Percentiles rank a stretch among this genome's conserved stretches.
Conservation (phyloP, 75 land plant species). For the Azolla pinnata region DNA sequence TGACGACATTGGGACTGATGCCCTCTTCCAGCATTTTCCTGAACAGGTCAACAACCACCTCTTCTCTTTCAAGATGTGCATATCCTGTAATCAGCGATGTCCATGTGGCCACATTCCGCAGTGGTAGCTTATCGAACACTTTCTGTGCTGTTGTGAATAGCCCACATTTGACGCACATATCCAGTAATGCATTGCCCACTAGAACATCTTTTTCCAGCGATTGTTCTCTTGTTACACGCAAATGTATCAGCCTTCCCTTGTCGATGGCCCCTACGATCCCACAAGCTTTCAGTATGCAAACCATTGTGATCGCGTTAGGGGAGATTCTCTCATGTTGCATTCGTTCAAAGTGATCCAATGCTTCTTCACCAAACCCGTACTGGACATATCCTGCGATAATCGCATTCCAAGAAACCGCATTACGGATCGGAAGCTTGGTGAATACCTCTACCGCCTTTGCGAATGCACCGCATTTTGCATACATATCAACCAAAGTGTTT, state of each 20-base stretch:
- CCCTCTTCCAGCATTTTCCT: conserved; percentile 12
- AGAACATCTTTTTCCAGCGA: conserved; percentile 19
- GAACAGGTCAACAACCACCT: conserved; percentile 8
- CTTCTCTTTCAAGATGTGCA: conserved; percentile 15
- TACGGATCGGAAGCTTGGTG: not conserved
- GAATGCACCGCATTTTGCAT: no score
- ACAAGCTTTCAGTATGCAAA: not conserved
- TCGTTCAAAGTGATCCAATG: not conserved
- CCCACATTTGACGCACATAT: conserved; percentile 48
- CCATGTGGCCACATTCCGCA: conserved; percentile 20
- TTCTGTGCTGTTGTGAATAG: conserved; percentile 8
- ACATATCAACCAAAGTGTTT: no score
- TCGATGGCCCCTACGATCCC: conserved; percentile 27
- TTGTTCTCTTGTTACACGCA: conserved; percentile 29
- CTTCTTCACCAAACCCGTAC: conserved; percentile 20
- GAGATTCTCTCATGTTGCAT: conserved; percentile 10
- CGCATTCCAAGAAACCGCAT: no score
- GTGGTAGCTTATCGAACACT: conserved; percentile 9
- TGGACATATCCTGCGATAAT: conserved; percentile 12
- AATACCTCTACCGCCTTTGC: conserved; percentile 4
- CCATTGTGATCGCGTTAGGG: conserved; percentile 15
- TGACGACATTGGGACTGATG: conserved; percentile 16
- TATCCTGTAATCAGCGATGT: no score
- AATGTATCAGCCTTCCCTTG: conserved; percentile 52
- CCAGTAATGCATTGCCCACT: conserved; percentile 46